Evolutionary conservation across 208 protist genomes (phyloP), one percentile per base, ranked within the genome.

Genomic region (Trypanosoma grayi): DNA sequence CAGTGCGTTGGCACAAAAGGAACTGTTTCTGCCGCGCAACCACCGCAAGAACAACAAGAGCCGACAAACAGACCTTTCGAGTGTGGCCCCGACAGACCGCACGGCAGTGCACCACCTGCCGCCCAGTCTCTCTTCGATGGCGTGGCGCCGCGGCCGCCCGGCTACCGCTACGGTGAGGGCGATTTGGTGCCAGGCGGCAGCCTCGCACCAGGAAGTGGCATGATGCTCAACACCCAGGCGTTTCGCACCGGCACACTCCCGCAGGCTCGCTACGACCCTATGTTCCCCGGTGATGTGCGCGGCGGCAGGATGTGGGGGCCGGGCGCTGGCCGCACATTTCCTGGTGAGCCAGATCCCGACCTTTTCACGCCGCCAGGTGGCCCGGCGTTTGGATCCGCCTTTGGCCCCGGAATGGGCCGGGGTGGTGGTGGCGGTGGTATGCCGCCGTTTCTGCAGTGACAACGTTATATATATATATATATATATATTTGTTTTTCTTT

Each of bases 271-370:
- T 90, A 83, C 58, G 79, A 92, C 57, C 85, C 88, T 31, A 91
- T 95, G 50, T 86, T 91, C 53, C 82, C 88, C 9, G 85, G 82
- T 10, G 71, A 92, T 45, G 64, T 4, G 55, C 74, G 65, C 25
- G 16, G 40, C 47, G 44, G 61, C 8, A 31, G 25, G 3, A 51
- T 53, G 40, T 3, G 16, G 46, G n/a, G 50, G 33, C 46, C 64
- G n/a, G 30, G 39, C 11, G 5, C 33, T 24, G 70, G 61, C 0
- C 68, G 59, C 0, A 47, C 39, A n/a, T 82, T 92, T 66, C 83
- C 79, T 18, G 89, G 89, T 1, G 89, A 95, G 58, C 89, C 89
- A 4, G 77, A 93, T 62, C 68, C 71, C 36, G 89, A 95, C 60
- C 58, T 81, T 31, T 71, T 92, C 10, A 24, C 28, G 24, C 89